Conservation (phyloP, 2,329 filamentous ascomycete species). For the Phaeomoniella chlamydospora region DNA sequence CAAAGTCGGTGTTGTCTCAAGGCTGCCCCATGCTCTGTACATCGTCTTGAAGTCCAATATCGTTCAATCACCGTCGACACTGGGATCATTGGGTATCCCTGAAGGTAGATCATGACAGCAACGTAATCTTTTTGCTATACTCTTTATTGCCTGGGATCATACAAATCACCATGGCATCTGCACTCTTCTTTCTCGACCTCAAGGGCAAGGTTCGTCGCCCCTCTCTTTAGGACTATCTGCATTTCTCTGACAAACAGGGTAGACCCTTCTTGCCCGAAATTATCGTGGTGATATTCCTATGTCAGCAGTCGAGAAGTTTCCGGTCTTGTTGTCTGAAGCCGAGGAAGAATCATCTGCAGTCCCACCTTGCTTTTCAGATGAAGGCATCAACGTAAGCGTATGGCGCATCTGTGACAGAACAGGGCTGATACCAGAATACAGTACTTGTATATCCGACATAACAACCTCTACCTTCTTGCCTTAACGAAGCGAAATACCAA, state of each 20-base stretch:
- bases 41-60: too few species aligned
- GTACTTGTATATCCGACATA: slow-evolving; percentile 99
- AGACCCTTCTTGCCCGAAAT: slow-evolving; percentile 97
- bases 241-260: slow-evolving; percentile 12
- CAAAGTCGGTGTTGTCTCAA: neutral
- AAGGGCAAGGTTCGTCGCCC: slow-evolving; percentile 79
- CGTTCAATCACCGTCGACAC: too few species aligned
- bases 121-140: too few species aligned
- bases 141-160: too few species aligned
- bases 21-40: too few species aligned
- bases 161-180: slow-evolving; percentile 81
- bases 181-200: slow-evolving; percentile 94
- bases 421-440: slow-evolving; percentile 19
- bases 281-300: slow-evolving; percentile 98
- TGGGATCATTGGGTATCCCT: too few species aligned
- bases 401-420: neutral
- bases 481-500: slow-evolving; percentile 98
- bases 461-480: slow-evolving; percentile 95
- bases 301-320: slow-evolving; percentile 97
- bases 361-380: slow-evolving; percentile 92
- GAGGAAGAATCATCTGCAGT: slow-evolving; percentile 98
- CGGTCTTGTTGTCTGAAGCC: slow-evolving; percentile 85
- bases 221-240: slow-evolving; percentile 1
- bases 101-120: too few species aligned
- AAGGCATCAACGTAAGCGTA: slow-evolving; percentile 81